Percentiles rank a stretch among this genome's conserved stretches.
phyloP scores from a whole-genome alignment of 345 rosid species.

The Populus pruinosa region DNA sequence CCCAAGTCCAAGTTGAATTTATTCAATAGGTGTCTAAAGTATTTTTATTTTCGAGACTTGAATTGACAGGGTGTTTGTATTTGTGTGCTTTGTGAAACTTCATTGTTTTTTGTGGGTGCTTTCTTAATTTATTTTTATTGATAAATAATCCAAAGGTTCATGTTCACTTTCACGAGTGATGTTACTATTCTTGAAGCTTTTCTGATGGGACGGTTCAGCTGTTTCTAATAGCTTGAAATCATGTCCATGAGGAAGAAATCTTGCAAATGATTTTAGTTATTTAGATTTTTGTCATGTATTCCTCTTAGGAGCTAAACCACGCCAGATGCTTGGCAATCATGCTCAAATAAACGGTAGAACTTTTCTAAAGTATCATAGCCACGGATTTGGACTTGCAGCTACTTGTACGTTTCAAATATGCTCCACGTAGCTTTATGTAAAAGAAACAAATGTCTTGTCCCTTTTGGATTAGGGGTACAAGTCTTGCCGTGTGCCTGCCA shows the following conservation, averaged over 20 bases:
- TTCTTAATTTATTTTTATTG: neutral
- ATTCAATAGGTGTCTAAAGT: neutral
- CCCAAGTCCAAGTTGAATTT: constrained; percentile 4
- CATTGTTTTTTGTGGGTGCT: neutral
- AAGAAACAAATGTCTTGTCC: neutral
- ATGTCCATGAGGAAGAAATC: neutral
- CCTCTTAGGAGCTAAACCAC: neutral
- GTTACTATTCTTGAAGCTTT: neutral
- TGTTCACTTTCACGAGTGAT: neutral
- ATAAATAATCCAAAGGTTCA: neutral
- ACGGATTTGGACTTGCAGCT: neutral
- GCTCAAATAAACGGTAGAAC: neutral
- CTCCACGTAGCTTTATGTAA: neutral
- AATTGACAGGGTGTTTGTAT: neutral
- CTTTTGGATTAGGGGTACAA: constrained; percentile 8
- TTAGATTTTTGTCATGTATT: neutral
- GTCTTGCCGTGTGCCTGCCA: constrained; percentile 5
- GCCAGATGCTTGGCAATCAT: neutral
- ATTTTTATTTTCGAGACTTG: neutral
- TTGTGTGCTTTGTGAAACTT: neutral
- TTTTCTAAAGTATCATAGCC: neutral
- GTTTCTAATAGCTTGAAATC: neutral
- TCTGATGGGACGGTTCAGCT: no score
- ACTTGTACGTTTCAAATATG: neutral
- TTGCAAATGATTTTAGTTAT: neutral